Evolutionary conservation across 1,284 basidiomycete species (phyloP), one percentile per base, ranked within the genome.

Genomic region (Pascua guehoae): DNA sequence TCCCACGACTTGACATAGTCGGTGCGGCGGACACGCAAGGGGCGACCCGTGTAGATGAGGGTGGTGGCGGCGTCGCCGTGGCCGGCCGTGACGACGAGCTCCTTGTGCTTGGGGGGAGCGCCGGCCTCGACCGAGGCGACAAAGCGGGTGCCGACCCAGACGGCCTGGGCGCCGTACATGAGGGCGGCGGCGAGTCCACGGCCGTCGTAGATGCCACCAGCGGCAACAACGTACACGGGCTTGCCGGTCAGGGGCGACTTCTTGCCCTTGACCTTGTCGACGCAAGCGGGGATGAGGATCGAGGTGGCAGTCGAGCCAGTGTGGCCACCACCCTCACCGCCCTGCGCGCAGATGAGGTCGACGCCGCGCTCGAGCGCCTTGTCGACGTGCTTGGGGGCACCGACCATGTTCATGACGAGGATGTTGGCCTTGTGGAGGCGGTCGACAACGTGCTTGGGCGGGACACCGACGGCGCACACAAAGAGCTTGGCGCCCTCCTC

Each of bases 71-170:
- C 63, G 59, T 76, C 75, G 11, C 73, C 75, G 54, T 71, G 70
- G 54, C 68, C 73, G 14, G 78, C 78, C 10, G 66, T 57, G 36
- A 76, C 51, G 57, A 79, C 47, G 43, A 62, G 60, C 60, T 62
- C 60, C 60, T 62, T 62, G 60, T 62, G 60, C 57, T 62, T 58
- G 38, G 43, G 43, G 47, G 60, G 60, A 32, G 60, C 60, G 17
- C 60, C 60, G 32, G 60, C 60, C 60, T 62, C 60, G 10, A 46
- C 47, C 10, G 57, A 62, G 15, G 91, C 92, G 32, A 96, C 89
- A 70, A 96, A 96, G 43, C 92, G 84, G 2, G 89, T 91, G 41
- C 91, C 91, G 54, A 92, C 88, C 90, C 91, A 92, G 75, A 92
- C 79, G 79, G 84, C 90, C 66, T 88, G 82, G 37, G 90, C 90